phyloP scores from a whole-genome alignment of 176 grass and related monocot genomes.

The Eleusine indica region DNA sequence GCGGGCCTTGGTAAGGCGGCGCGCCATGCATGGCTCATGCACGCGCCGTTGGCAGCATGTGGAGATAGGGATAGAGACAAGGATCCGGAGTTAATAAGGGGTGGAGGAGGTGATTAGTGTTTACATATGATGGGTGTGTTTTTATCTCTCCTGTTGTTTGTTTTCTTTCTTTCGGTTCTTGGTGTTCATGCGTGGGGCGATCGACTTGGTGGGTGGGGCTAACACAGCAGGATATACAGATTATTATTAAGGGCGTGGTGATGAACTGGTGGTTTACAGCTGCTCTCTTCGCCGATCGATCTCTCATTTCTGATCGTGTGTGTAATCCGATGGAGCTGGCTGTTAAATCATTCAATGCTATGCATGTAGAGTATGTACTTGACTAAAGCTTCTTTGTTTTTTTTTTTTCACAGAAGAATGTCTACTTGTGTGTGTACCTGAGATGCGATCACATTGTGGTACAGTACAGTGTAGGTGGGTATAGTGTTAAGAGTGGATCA shows the following conservation, averaged over 20 bases:
- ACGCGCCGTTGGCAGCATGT: slow-evolving; percentile 48
- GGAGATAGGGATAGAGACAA: slow-evolving; percentile 53
- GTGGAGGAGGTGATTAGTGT: slow-evolving; percentile 57
- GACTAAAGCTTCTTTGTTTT: background rate
- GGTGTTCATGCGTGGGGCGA: slow-evolving; percentile 51
- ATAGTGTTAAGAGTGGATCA: background rate
- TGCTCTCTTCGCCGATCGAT: slow-evolving; percentile 35
- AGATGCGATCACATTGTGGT: background rate
- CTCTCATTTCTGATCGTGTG: slow-evolving; percentile 24
- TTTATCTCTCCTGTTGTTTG: slow-evolving; percentile 45
- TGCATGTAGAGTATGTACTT: slow-evolving; percentile 40
- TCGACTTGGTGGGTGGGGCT: slow-evolving; percentile 44
- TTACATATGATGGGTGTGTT: slow-evolving; percentile 47
- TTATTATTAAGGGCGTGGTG: slow-evolving; percentile 49
- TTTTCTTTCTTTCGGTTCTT: slow-evolving; percentile 35
- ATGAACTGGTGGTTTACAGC: slow-evolving; percentile 41
- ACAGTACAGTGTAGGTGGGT: slow-evolving; percentile 23
- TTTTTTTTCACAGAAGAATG: background rate
- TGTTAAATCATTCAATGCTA: slow-evolving; percentile 20
- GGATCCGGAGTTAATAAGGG: slow-evolving; percentile 56
- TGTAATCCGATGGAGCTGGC: background rate
- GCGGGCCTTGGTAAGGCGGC: slow-evolving; percentile 52
- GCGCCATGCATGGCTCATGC: slow-evolving; percentile 67
- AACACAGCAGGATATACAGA: slow-evolving; percentile 65
- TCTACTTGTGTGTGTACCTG: background rate